A percentile compares a stretch with the other conserved stretches of the same genome.
These are phyloP conservation scores for Recurvomyces mirabilis DNA, from an alignment of 495 filamentous ascomycete species.

Conservation along the genomic window DNA sequence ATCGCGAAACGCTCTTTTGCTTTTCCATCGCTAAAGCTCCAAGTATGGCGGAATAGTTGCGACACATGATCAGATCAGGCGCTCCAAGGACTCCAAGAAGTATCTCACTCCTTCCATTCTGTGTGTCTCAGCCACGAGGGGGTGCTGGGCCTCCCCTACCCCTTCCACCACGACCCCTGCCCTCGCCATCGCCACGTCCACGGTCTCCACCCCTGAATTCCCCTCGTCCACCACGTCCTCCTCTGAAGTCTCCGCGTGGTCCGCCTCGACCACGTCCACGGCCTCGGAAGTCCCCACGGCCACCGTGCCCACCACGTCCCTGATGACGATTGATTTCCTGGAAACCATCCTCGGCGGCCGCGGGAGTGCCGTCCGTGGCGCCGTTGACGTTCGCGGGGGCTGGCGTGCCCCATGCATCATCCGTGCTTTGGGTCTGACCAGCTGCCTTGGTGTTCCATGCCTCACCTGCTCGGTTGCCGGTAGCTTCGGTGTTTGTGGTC, in stretches of 20 bases:
- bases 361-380: slow-evolving; percentile 58
- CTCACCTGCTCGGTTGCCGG: slow-evolving; percentile 12
- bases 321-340: slow-evolving; percentile 44
- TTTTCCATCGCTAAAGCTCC: too few relatives aligned
- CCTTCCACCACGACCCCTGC: background rate
- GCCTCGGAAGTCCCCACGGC: slow-evolving; percentile 6
- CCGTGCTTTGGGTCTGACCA: background rate
- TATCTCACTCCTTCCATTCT: too few relatives aligned
- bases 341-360: slow-evolving; percentile 40
- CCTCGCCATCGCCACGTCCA: background rate
- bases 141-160: too few relatives aligned
- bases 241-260: background rate
- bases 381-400: slow-evolving; percentile 38
- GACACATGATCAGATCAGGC: too few relatives aligned
- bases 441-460: slow-evolving; percentile 12
- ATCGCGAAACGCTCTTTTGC: too few relatives aligned
- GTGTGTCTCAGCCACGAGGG: too few relatives aligned
- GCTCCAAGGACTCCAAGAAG: too few relatives aligned
- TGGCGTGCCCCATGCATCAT: background rate
- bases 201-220: background rate
- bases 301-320: slow-evolving; percentile 20
- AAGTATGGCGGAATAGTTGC: too few relatives aligned
- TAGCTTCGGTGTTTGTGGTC: background rate
- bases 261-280: slow-evolving; percentile 16
- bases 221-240: background rate